Evolutionary conservation across 768 basidiomycete species (phyloP), one percentile per base, ranked within the genome.

Genomic region (Candolleomyces aberdarensis): DNA sequence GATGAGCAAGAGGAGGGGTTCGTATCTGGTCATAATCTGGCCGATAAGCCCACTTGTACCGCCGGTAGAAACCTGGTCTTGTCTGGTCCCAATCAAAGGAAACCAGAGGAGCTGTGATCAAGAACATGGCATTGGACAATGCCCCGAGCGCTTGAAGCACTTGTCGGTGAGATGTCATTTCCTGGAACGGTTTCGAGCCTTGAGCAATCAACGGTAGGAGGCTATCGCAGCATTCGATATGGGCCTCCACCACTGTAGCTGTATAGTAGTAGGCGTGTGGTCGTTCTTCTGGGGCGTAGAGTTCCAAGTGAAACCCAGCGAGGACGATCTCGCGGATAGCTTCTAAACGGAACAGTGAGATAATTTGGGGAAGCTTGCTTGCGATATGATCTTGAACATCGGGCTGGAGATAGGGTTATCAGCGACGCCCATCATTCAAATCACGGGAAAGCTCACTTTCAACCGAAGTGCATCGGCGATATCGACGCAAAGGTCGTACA

Each of bases 21-120:
- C 76, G 71, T 10, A 82, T 75, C n/a, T 76, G 73, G 5, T 84
- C 82, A 64, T 90, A 90, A 53, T 83, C 83, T 0, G 79, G 72
- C 22, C 76, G 70, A 63, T 86, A 91, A 0, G 89, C 86, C 91
- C 91, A 93, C 67, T 93, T 93, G 66, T 91, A 91, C 40, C 91
- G 81, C 14, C 85, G 79, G 43, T 78, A 69, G 66, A 87, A 86
- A 65, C 85, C 87, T 47, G 85, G 78, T 22, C 79, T 73, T 64
- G 82, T 78, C 19, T 81, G 82, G 53, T 77, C 74, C 77, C 80
- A 80, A 19, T 83, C 75, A 13, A 80, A 74, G 2, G 79, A 79
- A 19, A 83, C 70, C 14, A 78, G 67, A 17, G 79, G 78, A 57
- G 83, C 70, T 3, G 81, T 81, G 11, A 80, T 71, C 60, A 85